A percentile compares a stretch with the other conserved stretches of the same genome.
Conservation (phyloP, 768 basidiomycete genomes). For the Serendipita indica region DNA sequence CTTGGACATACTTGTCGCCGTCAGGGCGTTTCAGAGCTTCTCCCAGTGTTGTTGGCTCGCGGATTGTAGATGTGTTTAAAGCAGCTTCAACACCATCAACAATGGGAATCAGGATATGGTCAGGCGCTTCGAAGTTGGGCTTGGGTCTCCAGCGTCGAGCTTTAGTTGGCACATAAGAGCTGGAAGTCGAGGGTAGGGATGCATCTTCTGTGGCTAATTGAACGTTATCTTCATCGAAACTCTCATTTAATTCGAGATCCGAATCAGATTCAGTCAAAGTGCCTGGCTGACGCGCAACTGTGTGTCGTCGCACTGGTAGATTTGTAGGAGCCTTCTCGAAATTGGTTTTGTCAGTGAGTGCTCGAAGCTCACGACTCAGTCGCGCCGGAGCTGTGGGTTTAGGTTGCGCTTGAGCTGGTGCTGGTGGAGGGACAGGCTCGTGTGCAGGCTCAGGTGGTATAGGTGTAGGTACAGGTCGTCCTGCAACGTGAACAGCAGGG, state of each 20-base stretch:
- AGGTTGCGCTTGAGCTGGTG: neutral
- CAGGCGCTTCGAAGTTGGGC: neutral
- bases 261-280: neutral
- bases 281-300: neutral
- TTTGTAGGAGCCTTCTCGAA: neutral
- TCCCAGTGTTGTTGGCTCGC: slow-evolving; percentile 11
- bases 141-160: neutral
- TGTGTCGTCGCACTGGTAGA: neutral
- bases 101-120: neutral
- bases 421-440: neutral
- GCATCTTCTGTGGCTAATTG: neutral
- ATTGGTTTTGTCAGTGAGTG: neutral
- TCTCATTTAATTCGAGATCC: neutral
- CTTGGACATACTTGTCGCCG: slow-evolving; percentile 16
- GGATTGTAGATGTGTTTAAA: slow-evolving; percentile 14
- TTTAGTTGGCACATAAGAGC: too few relatives aligned
- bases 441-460: neutral
- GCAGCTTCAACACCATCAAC: slow-evolving; percentile 14
- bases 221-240: neutral
- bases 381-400: neutral
- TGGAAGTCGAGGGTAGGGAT: too few relatives aligned
- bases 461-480: neutral
- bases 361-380: neutral
- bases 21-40: slow-evolving; percentile 17
- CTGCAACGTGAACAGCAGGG: neutral